Conservation (phyloP, 2,329 filamentous ascomycete species). For the Zymoseptoria passerinii region DNA sequence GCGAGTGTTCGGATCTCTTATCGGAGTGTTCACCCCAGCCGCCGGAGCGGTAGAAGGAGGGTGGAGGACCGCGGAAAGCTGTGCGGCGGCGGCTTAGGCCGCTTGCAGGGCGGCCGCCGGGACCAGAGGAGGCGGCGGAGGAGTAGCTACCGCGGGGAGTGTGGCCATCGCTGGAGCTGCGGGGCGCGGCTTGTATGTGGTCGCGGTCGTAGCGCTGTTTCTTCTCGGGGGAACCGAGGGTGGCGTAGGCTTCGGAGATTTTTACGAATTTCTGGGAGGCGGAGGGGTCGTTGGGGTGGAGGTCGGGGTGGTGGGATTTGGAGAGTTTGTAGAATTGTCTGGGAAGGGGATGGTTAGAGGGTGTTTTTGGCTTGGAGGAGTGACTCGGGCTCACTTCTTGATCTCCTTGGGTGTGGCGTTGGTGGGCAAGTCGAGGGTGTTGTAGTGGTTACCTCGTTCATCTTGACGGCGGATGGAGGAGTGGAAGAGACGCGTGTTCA, state of each 20-base stretch:
- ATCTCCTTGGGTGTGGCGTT: constrained; percentile 68
- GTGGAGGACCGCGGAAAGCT: constrained; percentile 76
- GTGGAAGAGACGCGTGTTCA: constrained; percentile 17
- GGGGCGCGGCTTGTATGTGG: constrained; percentile 36
- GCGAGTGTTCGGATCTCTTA: constrained; percentile 46
- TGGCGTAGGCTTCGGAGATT: constrained; percentile 32
- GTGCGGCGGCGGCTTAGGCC: constrained; percentile 70
- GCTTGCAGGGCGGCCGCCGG: constrained; percentile 67
- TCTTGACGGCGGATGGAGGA: constrained; percentile 10
- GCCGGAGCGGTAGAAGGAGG: constrained; percentile 75
- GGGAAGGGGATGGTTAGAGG: background rate
- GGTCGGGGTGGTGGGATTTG: constrained; percentile 86
- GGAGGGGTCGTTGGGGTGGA: constrained; percentile 66
- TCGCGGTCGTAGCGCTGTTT: constrained; percentile 76
- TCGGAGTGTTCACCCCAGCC: constrained; percentile 62
- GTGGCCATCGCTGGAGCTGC: constrained; percentile 33
- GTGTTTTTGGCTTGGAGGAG: constrained; percentile 84
- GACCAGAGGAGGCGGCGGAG: constrained; percentile 41
- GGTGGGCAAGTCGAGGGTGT: constrained; percentile 63
- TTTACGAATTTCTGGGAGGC: constrained; percentile 59
- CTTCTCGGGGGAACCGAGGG: constrained; percentile 51
- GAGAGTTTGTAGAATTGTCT: constrained; percentile 78
- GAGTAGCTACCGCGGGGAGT: constrained; percentile 49
- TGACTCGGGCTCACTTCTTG: constrained; percentile 65
- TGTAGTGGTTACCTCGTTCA: constrained; percentile 60